Percentiles rank a stretch among this genome's conserved stretches.
Conservation (phyloP, 768 basidiomycete genomes). For the Auriscalpium vulgare region DNA sequence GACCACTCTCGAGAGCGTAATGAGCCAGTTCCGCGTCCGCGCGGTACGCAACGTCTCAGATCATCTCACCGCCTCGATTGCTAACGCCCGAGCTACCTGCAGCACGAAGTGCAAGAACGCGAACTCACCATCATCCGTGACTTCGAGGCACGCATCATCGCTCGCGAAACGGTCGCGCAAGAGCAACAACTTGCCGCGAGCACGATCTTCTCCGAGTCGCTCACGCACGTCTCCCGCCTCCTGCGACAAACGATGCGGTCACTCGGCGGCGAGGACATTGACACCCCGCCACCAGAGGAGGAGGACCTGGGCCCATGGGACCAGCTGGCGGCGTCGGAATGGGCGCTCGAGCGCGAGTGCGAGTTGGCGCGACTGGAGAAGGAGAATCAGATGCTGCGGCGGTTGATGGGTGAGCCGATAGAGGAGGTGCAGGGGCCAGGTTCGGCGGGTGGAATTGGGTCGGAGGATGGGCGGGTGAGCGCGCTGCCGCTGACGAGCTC, state of each 20-base stretch:
- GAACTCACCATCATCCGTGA: constrained; percentile 86
- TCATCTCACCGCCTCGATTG: background rate
- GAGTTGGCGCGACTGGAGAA: constrained; percentile 81
- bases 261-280: constrained; percentile 55
- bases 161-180: constrained; percentile 62
- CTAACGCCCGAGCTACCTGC: constrained; percentile 3
- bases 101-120: constrained; percentile 91
- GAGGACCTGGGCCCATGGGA: constrained; percentile 23
- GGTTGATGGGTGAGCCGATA: constrained; percentile 51
- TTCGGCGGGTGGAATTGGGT: background rate
- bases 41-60: constrained; percentile 57
- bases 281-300: constrained; percentile 8
- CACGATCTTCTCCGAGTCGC: constrained; percentile 57
- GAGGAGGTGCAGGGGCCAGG: constrained; percentile 1
- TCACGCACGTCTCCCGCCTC: constrained; percentile 60
- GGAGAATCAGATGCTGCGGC: constrained; percentile 79
- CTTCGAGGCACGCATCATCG: constrained; percentile 80
- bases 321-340: constrained; percentile 43
- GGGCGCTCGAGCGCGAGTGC: constrained; percentile 82
- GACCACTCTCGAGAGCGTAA: constrained; percentile 88
- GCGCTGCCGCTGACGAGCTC: constrained; percentile 6
- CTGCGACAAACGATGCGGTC: constrained; percentile 65
- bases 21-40: constrained; percentile 84
- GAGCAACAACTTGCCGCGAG: constrained; percentile 49
- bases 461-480: constrained; percentile 14